Conservation (phyloP, 2,329 filamentous ascomycete genomes). For the Fusarium transvaalense region DNA sequence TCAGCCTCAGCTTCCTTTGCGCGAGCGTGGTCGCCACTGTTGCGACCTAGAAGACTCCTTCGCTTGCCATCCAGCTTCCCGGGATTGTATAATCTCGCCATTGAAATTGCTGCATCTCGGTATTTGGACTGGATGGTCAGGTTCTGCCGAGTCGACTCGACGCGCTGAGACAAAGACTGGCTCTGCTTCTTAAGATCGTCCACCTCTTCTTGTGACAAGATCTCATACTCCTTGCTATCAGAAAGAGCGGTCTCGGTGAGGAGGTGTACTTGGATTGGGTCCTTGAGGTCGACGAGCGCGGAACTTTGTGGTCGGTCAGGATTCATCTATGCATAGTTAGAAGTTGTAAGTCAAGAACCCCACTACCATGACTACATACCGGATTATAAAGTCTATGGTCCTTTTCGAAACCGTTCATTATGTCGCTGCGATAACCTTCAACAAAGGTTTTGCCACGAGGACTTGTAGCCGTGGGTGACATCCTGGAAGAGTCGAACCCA, state of each 20-base stretch:
- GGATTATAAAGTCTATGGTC: conserved; percentile 69
- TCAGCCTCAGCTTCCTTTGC: conserved; percentile 78
- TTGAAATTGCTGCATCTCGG: conserved; percentile 89
- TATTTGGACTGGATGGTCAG: conserved; percentile 93
- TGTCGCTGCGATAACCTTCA: conserved; percentile 70
- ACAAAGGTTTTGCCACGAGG: conserved; percentile 64
- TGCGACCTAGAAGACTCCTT: conserved; percentile 63
- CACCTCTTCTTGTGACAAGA: conserved; percentile 91
- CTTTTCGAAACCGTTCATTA: conserved; percentile 65
- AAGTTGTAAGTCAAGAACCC: background rate
- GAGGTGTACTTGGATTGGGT: conserved; percentile 87
- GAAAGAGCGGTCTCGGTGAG: conserved; percentile 92
- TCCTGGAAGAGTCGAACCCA: conserved; percentile 52
- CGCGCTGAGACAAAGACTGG: conserved; percentile 76
- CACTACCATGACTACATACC: conserved; percentile 57
- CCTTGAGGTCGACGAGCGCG: conserved; percentile 71
- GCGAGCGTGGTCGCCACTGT: conserved; percentile 63
- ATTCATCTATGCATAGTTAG: conserved; percentile 60
- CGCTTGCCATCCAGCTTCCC: conserved; percentile 62
- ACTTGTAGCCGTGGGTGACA: conserved; percentile 52
- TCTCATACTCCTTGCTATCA: conserved; percentile 87
- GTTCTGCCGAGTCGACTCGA: conserved; percentile 85
- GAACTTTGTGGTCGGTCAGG: conserved; percentile 66
- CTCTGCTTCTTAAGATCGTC: conserved; percentile 92
- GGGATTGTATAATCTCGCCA: conserved; percentile 83